These are phyloP conservation scores for Eucalyptus tenuipes DNA, from an alignment of 345 rosid species.

Conservation along the genomic window DNA sequence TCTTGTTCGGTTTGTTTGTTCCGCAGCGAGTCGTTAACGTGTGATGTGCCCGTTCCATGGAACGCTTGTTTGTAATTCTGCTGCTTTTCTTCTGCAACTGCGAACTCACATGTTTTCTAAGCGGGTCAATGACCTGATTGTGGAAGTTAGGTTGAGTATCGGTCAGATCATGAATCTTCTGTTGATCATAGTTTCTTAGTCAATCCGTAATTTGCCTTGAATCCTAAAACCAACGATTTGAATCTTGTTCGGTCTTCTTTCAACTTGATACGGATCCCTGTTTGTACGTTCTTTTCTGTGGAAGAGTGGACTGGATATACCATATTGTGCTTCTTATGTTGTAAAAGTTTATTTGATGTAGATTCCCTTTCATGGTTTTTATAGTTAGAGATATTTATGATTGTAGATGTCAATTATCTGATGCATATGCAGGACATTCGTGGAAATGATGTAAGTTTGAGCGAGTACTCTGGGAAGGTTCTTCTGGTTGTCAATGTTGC, in stretches of 20 bases:
- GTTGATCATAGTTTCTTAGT: not conserved
- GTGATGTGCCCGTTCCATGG: not conserved
- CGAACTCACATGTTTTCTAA: not conserved
- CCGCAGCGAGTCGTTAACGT: not conserved
- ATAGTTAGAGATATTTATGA: not conserved
- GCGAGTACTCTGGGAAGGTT: constrained; percentile 68
- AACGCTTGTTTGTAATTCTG: not conserved
- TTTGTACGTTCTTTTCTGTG: not conserved
- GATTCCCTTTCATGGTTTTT: not conserved
- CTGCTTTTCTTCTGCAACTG: not conserved
- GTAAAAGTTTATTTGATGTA: not conserved
- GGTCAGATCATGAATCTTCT: not conserved
- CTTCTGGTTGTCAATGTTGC: constrained; percentile 85
- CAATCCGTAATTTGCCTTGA: not conserved
- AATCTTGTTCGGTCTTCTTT: not conserved
- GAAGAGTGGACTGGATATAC: not conserved
- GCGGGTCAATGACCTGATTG: not conserved
- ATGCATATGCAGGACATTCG: constrained; percentile 45
- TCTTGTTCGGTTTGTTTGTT: not conserved
- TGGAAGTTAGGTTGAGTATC: not conserved
- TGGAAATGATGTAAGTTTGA: constrained; percentile 68
- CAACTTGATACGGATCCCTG: not conserved
- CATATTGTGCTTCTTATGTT: not conserved
- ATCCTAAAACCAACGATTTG: not conserved
- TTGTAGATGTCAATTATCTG: not conserved